These are phyloP conservation scores for Cercospora brassicicola DNA, from an alignment of 2,329 filamentous ascomycete species.

Conservation along the genomic window DNA sequence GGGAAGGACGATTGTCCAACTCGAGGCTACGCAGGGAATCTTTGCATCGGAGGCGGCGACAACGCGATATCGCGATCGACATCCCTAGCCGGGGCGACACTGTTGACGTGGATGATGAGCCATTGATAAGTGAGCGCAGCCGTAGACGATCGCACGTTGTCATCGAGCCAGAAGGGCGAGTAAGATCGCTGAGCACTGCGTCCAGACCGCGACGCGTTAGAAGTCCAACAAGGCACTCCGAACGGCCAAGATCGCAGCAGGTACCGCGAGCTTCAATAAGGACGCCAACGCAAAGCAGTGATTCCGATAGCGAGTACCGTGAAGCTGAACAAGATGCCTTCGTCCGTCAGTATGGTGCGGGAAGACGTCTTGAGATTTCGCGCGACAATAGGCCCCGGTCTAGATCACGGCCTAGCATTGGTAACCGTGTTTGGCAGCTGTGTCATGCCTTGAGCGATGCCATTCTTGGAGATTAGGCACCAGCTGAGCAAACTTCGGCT, in stretches of 20 bases:
- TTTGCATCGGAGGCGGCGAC: neutral
- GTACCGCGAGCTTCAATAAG: neutral
- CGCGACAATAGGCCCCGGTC: neutral
- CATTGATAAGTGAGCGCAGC: neutral
- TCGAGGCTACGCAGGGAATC: neutral
- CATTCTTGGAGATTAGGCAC: neutral
- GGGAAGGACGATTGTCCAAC: neutral
- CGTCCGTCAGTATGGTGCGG: neutral
- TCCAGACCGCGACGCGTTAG: neutral
- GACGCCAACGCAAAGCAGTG: neutral
- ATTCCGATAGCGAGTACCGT: neutral
- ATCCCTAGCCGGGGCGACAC: neutral
- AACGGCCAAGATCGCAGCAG: neutral
- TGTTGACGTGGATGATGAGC: neutral
- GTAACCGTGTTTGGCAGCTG: neutral
- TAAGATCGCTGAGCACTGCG: neutral
- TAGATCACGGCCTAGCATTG: neutral
- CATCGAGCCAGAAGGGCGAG: neutral
- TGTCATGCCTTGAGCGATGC: slow-evolving; percentile 3
- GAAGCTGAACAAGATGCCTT: neutral
- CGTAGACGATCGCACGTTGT: neutral
- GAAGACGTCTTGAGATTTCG: neutral
- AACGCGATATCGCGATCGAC: slow-evolving; percentile 2
- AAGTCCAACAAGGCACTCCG: neutral
- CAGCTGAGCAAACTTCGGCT: neutral